These are phyloP conservation scores for Limtongozyma cylindracea DNA, from an alignment of 805 yeast genomes.

Conservation along the genomic window DNA sequence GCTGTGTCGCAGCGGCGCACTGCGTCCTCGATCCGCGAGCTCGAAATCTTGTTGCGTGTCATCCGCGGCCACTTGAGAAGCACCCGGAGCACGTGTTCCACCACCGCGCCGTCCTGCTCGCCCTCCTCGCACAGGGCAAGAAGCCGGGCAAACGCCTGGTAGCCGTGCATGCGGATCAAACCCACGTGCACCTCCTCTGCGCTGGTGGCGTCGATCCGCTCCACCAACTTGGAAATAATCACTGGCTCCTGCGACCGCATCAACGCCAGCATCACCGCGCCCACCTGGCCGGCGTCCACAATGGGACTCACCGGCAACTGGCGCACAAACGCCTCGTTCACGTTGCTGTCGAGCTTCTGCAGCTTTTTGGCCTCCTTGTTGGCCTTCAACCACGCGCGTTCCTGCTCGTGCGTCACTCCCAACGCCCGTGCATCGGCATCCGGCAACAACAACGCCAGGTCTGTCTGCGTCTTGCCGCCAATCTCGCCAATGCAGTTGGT, in stretches of 20 bases:
- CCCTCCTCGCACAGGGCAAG: conserved; percentile 12
- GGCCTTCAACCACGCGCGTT: conserved; percentile 43
- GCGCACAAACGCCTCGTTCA: conserved; percentile 40
- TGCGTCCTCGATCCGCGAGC: conserved; percentile 45
- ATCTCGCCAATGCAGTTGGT: conserved; percentile 76
- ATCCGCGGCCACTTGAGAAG: conserved; percentile 26
- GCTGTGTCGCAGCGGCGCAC: conserved; percentile 18
- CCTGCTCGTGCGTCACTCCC: conserved; percentile 44
- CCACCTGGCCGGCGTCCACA: conserved; percentile 26
- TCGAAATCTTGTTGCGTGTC: conserved; percentile 53
- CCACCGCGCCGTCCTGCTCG: conserved; percentile 13
- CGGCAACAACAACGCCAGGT: conserved; percentile 65
- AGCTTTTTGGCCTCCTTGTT: conserved; percentile 19
- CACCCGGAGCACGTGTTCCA: conserved; percentile 24
- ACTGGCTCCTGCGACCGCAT: conserved; percentile 50
- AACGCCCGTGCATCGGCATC: conserved; percentile 68
- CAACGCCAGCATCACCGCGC: conserved; percentile 58
- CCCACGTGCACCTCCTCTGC: conserved; percentile 24
- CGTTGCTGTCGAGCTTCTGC: conserved; percentile 26
- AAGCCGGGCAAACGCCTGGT: conserved; percentile 45
- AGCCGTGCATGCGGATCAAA: conserved; percentile 67
- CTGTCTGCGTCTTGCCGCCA: conserved; percentile 96
- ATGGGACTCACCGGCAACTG: conserved; percentile 27
- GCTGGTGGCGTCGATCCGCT: conserved; percentile 31
- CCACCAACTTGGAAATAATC: conserved; percentile 39